Evolutionary conservation across 768 basidiomycete genomes (phyloP).

Genomic region (Butyriboletus loyo): DNA sequence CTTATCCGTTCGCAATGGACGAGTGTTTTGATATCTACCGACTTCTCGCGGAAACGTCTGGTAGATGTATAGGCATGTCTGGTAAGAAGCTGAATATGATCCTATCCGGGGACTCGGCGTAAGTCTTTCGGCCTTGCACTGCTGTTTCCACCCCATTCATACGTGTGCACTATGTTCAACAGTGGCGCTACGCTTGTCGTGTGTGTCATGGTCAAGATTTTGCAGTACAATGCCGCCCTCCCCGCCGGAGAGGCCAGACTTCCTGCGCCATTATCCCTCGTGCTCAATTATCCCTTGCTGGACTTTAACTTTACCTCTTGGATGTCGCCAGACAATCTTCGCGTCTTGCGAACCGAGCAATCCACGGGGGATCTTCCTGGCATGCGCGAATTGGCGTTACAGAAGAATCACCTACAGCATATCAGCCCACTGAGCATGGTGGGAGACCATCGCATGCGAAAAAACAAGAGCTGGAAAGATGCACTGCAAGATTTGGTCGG

Average conservation of each 20-base stretch:
- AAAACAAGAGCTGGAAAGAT: conserved; percentile 57
- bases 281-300: conserved; percentile 87
- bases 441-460: conserved; percentile 52
- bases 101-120: conserved; percentile 96
- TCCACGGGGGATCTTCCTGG: conserved; percentile 79
- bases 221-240: conserved; percentile 54
- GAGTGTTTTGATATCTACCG: conserved; percentile 91
- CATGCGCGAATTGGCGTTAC: conserved; percentile 63
- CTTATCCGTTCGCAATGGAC: conserved; percentile 95
- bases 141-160: conserved; percentile 1
- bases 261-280: conserved; percentile 75
- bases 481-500: conserved; percentile 46
- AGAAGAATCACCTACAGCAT: conserved; percentile 88
- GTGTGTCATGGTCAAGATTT: conserved; percentile 78
- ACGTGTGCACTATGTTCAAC: conserved; percentile 12
- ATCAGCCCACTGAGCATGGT: conserved; percentile 91
- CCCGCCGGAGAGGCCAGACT: conserved; percentile 40
- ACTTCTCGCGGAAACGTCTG: conserved; percentile 75
- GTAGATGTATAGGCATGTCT: conserved; percentile 81
- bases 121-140: conserved; percentile 34
- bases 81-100: conserved; percentile 77
- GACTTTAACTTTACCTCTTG: conserved; percentile 99
- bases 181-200: conserved; percentile 89
- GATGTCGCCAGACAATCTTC: conserved; percentile 85
- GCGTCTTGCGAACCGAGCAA: conserved; percentile 82